Percentiles rank a stretch among this genome's conserved stretches.
Evolutionary conservation across 31 red algal species (phyloP).

Genomic region (Asparagopsis taxiformis): DNA sequence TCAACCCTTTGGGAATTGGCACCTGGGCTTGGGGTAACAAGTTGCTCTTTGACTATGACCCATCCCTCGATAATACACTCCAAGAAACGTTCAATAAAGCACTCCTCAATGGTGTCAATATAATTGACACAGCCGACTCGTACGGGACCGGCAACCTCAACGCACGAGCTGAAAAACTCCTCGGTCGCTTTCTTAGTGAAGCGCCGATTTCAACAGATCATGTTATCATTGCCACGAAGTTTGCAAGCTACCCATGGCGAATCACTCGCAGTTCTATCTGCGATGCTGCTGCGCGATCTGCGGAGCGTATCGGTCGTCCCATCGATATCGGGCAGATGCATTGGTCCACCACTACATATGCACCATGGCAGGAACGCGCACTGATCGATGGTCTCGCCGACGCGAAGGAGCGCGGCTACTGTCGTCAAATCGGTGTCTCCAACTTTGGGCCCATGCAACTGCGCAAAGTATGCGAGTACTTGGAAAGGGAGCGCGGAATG

Average conservation of each 20-base stretch:
- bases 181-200: conserved; percentile 42
- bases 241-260: conserved; percentile 84
- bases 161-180: conserved; percentile 62
- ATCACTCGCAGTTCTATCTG: conserved; percentile 54
- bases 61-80: conserved; percentile 32
- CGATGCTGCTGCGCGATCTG: conserved; percentile 39
- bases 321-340: conserved; percentile 66
- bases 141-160: conserved; percentile 70
- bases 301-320: conserved; percentile 42
- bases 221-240: conserved; percentile 68
- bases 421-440: conserved; percentile 56
- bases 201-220: not conserved
- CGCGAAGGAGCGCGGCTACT: conserved; percentile 56
- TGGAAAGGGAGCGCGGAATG: conserved; percentile 30
- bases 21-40: conserved; percentile 86
- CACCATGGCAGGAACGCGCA: conserved; percentile 61
- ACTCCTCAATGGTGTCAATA: conserved; percentile 33
- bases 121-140: conserved; percentile 84
- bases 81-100: conserved; percentile 29
- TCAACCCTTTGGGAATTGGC: conserved; percentile 46
- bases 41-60: conserved; percentile 57
- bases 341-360: conserved; percentile 56
- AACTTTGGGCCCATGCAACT: conserved; percentile 69
- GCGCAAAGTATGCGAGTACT: conserved; percentile 22
- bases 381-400: conserved; percentile 71